Evolutionary conservation across 1,139 yeast species (phyloP).

Genomic region (Geotrichum fermentans): DNA sequence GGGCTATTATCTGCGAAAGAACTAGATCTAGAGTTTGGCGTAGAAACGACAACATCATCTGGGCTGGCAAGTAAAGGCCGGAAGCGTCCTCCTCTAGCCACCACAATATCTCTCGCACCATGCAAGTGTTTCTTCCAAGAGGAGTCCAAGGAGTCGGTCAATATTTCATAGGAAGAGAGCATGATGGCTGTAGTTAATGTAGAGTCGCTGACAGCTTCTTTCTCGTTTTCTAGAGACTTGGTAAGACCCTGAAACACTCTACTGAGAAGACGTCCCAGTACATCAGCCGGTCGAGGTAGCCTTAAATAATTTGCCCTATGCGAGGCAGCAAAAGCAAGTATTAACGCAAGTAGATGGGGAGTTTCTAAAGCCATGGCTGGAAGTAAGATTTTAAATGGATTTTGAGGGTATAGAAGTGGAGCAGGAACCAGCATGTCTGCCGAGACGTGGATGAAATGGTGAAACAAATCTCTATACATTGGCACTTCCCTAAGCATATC

Average conservation of each 20-base stretch:
- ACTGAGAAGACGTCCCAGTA: slow-evolving; percentile 50
- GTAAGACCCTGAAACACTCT: slow-evolving; percentile 59
- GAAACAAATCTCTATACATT: slow-evolving; percentile 54
- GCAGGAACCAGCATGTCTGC: slow-evolving; percentile 65
- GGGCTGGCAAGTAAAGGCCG: slow-evolving; percentile 8
- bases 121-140: slow-evolving; percentile 51
- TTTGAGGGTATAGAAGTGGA: slow-evolving; percentile 52
- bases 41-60: background rate
- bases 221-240: slow-evolving; percentile 47
- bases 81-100: slow-evolving; percentile 50
- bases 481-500: slow-evolving; percentile 56
- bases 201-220: slow-evolving; percentile 55
- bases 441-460: slow-evolving; percentile 61
- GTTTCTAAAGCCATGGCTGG: slow-evolving; percentile 70
- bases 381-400: slow-evolving; percentile 61
- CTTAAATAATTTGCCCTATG: slow-evolving; percentile 39
- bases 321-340: slow-evolving; percentile 64
- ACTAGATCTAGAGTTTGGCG: background rate
- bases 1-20: background rate
- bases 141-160: slow-evolving; percentile 36
- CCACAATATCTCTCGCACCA: slow-evolving; percentile 65
- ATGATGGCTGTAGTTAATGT: slow-evolving; percentile 61
- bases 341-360: slow-evolving; percentile 49
- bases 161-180: slow-evolving; percentile 58
- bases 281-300: slow-evolving; percentile 42